A percentile compares a stretch with the other conserved stretches of the same genome.
Conservation (phyloP, 768 basidiomycete species). For the Panellus pusillus region DNA sequence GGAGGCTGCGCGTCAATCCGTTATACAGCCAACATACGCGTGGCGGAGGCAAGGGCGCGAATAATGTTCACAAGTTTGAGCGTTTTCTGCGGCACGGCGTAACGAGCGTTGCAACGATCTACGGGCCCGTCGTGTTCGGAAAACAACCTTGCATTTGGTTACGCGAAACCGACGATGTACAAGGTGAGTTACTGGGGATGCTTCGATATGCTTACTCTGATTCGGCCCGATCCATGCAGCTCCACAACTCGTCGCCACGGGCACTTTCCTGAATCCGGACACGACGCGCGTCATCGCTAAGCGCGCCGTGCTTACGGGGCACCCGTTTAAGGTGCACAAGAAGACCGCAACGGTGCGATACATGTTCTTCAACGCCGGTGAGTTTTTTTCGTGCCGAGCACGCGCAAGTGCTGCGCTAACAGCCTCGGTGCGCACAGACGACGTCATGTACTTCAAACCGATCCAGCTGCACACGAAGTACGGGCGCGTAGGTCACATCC, state of each 20-base stretch:
- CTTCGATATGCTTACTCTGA: background rate
- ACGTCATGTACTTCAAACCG: slow-evolving; percentile 90
- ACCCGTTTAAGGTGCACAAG: slow-evolving; percentile 96
- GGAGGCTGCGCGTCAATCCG: slow-evolving; percentile 81
- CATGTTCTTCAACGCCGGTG: slow-evolving; percentile 95
- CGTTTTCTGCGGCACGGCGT: slow-evolving; percentile 82
- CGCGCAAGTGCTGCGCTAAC: slow-evolving; percentile 5
- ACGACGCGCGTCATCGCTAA: slow-evolving; percentile 91
- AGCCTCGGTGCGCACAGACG: slow-evolving; percentile 48
- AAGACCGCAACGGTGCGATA: slow-evolving; percentile 97
- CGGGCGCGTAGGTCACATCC: slow-evolving; percentile 86
- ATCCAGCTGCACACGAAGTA: slow-evolving; percentile 92
- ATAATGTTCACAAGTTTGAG: slow-evolving; percentile 98
- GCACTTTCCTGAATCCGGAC: slow-evolving; percentile 84
- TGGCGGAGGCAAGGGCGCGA: slow-evolving; percentile 87
- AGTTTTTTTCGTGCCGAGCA: slow-evolving; percentile 14
- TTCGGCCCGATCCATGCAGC: slow-evolving; percentile 38
- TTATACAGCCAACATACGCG: slow-evolving; percentile 90
- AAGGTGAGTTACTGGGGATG: slow-evolving; percentile 47
- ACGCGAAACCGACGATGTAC: slow-evolving; percentile 61
- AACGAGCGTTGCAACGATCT: slow-evolving; percentile 82
- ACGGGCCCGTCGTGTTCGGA: slow-evolving; percentile 88
- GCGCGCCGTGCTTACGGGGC: slow-evolving; percentile 91
- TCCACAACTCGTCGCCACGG: slow-evolving; percentile 85
- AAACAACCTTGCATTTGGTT: slow-evolving; percentile 79